Evolutionary conservation across 2,329 filamentous ascomycete genomes (phyloP), one percentile per base, ranked within the genome.

Genomic region (Xylariaceae sp.): DNA sequence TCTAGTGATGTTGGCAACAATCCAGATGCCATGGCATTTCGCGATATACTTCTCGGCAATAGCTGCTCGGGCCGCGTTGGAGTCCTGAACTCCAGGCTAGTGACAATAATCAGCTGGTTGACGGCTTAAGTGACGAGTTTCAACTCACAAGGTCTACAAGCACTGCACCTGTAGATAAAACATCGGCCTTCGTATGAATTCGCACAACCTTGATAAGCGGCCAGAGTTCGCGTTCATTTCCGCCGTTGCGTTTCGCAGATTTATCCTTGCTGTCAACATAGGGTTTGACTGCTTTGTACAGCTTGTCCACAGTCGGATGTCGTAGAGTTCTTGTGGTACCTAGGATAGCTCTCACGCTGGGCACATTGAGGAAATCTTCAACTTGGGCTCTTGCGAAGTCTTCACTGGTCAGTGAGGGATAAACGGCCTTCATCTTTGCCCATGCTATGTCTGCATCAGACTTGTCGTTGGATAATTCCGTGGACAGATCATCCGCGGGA

Each of bases 21-120:
- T 74, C 73, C 74, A 82, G 1, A 81, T 56, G 0, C 68, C 71
- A 2, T 72, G 74, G 47, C 79, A 83, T 45, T 75, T 67, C 52
- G 82, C 75, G 61, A 82, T 72, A 49, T 84, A 84, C 1, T 66
- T 66, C 33, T 71, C 67, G 2, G 79, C 77, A 18, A 83, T 72
- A 2, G 75, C 72, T 30, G 73, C 69, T 37, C 79, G 68, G 28
- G 79, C 79, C 3, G 74, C 70, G 52, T 83, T 83, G 1, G 72
- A 72, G 51, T 83, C 79, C 12, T 77, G 71, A 1, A 78, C 66
- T 32, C 79, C 78, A 4, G 79, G 79, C 56, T 64, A 11, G 15
- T 30, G 6, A 4, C 4, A 4, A 22, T 8, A 47, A 34, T 15
- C 11, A 11, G 22, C 26, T 11, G 34, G 9, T 32, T 26, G 8